These are phyloP conservation scores for Malbranchea cinnamomea DNA, from an alignment of 2,329 filamentous ascomycete genomes.

Conservation along the genomic window DNA sequence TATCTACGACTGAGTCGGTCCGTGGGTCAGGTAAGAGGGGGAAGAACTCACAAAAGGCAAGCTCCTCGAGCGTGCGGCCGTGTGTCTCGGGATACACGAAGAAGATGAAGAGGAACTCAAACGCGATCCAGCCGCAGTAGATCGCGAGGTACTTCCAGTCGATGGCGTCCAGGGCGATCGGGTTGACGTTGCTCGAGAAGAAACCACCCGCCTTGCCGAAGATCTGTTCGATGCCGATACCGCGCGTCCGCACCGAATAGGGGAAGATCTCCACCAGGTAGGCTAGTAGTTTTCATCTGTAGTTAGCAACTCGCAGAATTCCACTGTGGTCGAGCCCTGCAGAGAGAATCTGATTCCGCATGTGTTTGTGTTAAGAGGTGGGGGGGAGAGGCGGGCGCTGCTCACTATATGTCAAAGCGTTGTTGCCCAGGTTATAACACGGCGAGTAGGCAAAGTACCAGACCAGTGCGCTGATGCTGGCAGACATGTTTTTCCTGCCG, in stretches of 20 bases:
- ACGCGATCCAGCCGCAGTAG: constrained; percentile 29
- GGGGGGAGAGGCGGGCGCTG: constrained; percentile 12
- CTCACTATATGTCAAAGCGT: constrained; percentile 45
- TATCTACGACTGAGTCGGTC: not conserved
- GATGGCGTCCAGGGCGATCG: constrained; percentile 29
- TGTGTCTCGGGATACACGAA: constrained; percentile 33
- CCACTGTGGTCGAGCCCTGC: too few relatives aligned
- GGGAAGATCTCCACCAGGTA: constrained; percentile 47
- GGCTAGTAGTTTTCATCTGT: constrained; percentile 15
- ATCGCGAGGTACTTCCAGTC: constrained; percentile 31
- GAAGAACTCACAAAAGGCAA: constrained; percentile 28
- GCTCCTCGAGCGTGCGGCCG: constrained; percentile 29
- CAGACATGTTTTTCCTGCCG: constrained; percentile 21
- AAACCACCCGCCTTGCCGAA: constrained; percentile 37
- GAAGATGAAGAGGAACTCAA: constrained; percentile 29
- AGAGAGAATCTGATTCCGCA: too few relatives aligned
- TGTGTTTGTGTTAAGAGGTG: constrained; percentile 1
- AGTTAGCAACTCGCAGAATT: constrained; percentile 1
- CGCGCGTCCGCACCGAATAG: constrained; percentile 41
- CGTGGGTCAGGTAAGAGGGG: constrained; percentile 8
- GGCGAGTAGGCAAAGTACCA: constrained; percentile 48
- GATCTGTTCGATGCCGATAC: constrained; percentile 43
- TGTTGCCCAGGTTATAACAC: constrained; percentile 51
- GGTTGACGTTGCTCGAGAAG: constrained; percentile 35
- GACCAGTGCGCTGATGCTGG: constrained; percentile 32